Base-by-base conservation (phyloP, 2,329 filamentous ascomycete genomes). In the Hypoxylon rubiginosum region DNA sequence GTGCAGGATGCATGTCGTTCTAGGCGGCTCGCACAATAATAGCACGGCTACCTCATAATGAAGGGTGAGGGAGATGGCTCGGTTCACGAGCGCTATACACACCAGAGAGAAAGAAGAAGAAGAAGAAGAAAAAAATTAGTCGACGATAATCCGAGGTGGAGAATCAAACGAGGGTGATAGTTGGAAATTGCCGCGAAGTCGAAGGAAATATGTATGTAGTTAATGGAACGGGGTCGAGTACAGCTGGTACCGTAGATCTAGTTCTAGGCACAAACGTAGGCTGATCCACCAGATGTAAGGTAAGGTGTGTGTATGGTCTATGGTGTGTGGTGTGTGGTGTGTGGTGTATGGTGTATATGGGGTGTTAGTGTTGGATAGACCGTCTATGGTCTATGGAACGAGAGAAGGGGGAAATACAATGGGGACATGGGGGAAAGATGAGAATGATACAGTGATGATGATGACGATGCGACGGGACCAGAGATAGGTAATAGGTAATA, bases 1-100 rank as follows among this genome's bases (percentile, higher is more conserved):
- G 76, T 72, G 76, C 75, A 62, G 76, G 76, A 77, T 78, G 76
- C 76, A 78, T 77, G 71, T 74, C 75, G 72, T 73, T 69, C 45
- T 41, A 60, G 72, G 68, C 70, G 17, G 70, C 69, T 74, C 71
- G 64, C 70, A 71, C 62, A 58, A 62, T 63, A 65, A 58, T 68
- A 69, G 58, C 62, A 73, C 71, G 56, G 69, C 72, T 75, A 75
- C 74, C 73, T 76, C 73, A 76, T 76, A 74, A 73, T 75, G 74
- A 72, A 73, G 46, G 64, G 68, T 48, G 66, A 71, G 61, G 67
- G 70, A 69, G 71, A 71, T 52, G 63, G 63, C 64, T 71, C 59
- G 57, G 56, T 59, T 57, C 59, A 58, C 59, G 67, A 69, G 67
- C 64, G 30, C 66, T 67, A 64, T 59, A 62, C 45, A 61, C 15